A percentile compares a stretch with the other conserved stretches of the same genome.
phyloP scores from a whole-genome alignment of 1,284 basidiomycete genomes.

The Butyriboletus regius region DNA sequence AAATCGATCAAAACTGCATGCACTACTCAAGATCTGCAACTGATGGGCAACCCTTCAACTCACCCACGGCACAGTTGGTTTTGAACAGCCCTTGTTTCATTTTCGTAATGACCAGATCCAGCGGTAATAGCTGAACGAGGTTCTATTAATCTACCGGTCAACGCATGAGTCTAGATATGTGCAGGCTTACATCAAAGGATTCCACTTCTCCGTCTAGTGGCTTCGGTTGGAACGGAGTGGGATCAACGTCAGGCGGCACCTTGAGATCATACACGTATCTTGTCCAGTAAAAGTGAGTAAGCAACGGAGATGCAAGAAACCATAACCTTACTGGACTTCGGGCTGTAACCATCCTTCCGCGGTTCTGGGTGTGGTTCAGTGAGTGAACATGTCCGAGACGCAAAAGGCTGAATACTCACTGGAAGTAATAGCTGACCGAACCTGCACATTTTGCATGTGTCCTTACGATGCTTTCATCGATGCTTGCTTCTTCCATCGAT shows the following conservation, averaged over 20 bases:
- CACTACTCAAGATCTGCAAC: neutral
- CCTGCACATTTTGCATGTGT: conserved; percentile 55
- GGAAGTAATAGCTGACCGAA: conserved; percentile 61
- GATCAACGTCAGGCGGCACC: conserved; percentile 51
- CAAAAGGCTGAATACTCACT: conserved; percentile 35
- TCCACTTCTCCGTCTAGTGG: conserved; percentile 92
- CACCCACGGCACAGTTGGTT: conserved; percentile 75
- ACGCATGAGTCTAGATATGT: neutral
- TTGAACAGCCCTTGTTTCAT: conserved; percentile 72
- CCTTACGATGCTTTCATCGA: conserved; percentile 57
- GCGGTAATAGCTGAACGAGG: conserved; percentile 47
- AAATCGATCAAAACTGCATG: conserved; percentile 72
- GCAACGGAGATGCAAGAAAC: neutral
- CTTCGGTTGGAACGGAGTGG: conserved; percentile 50
- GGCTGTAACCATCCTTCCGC: conserved; percentile 75
- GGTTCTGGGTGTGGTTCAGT: conserved; percentile 41
- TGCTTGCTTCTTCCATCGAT: conserved; percentile 84
- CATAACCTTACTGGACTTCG: conserved; percentile 61
- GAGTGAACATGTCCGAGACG: neutral
- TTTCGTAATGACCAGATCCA: conserved; percentile 47
- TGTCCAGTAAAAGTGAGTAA: conserved; percentile 1
- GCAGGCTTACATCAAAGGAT: conserved; percentile 63
- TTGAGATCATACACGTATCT: conserved; percentile 77
- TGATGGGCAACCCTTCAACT: conserved; percentile 2
- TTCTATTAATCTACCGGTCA: neutral